phyloP scores from a whole-genome alignment of 768 basidiomycete genomes.

The Lactifluus pinguis region DNA sequence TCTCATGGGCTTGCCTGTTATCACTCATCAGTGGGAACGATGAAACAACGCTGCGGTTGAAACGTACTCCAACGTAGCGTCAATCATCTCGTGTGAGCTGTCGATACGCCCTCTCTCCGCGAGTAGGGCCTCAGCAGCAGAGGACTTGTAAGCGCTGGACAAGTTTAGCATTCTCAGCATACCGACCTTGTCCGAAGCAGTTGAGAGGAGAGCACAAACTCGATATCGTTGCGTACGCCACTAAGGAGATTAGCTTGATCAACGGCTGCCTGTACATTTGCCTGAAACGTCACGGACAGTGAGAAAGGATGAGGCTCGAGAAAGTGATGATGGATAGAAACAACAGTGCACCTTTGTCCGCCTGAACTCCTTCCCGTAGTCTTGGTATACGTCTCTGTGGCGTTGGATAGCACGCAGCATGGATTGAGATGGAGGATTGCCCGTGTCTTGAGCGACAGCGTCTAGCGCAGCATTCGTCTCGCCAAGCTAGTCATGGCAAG shows the following conservation, averaged over 20 bases:
- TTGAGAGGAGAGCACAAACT: conserved; percentile 40
- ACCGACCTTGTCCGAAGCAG: neutral
- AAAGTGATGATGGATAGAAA: neutral
- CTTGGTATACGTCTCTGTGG: conserved; percentile 83
- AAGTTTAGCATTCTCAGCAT: neutral
- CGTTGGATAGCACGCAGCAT: conserved; percentile 86
- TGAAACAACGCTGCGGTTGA: neutral
- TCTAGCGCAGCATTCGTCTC: conserved; percentile 81
- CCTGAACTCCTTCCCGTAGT: conserved; percentile 75
- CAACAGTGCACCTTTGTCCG: conserved; percentile 58
- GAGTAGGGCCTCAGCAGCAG: conserved; percentile 77
- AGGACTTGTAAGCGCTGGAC: conserved; percentile 80
- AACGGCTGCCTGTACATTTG: conserved; percentile 72
- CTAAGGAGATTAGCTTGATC: conserved; percentile 82
- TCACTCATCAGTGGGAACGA: neutral
- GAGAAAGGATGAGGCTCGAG: neutral
- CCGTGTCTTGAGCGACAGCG: conserved; percentile 54
- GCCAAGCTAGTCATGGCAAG: conserved; percentile 48
- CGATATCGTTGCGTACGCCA: conserved; percentile 92
- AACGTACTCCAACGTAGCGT: conserved; percentile 77
- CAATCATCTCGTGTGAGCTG: conserved; percentile 90
- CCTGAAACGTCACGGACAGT: conserved; percentile 31
- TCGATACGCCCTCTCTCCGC: conserved; percentile 87
- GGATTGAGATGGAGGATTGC: conserved; percentile 64
- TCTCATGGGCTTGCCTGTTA: conserved; percentile 91